Conservation (phyloP, 768 basidiomycete genomes). For the Tulasnella sp. region DNA sequence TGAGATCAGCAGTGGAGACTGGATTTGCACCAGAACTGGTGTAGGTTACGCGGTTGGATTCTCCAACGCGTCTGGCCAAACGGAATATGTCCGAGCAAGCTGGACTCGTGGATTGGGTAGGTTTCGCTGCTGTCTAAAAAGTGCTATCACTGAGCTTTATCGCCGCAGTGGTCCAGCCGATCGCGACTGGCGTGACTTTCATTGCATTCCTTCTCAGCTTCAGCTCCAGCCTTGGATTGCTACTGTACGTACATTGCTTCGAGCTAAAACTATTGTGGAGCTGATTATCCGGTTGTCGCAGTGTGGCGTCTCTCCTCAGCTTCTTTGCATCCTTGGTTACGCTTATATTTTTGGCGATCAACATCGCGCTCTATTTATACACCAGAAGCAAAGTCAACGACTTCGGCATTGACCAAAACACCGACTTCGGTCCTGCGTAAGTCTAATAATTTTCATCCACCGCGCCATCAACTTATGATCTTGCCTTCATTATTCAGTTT, state of each 20-base stretch:
- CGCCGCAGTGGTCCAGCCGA: constrained; percentile 5
- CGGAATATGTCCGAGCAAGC: not conserved
- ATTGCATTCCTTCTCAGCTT: constrained; percentile 51
- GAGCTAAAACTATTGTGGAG: not conserved
- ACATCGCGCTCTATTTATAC: constrained; percentile 57
- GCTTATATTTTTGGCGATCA: constrained; percentile 60
- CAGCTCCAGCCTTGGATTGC: constrained; percentile 39
- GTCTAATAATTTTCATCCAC: constrained; percentile 7
- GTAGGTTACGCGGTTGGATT: not conserved
- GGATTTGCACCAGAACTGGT: constrained; percentile 1
- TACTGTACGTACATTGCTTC: constrained; percentile 22
- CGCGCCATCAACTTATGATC: not conserved
- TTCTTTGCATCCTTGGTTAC: constrained; percentile 59
- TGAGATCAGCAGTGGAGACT: not conserved
- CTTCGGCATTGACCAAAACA: constrained; percentile 35
- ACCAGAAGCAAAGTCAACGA: constrained; percentile 45
- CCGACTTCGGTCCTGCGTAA: constrained; percentile 52
- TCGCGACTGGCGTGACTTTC: constrained; percentile 43
- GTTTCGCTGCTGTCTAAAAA: too few species aligned
- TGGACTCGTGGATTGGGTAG: constrained; percentile 13
- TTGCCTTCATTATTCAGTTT: constrained; percentile 28
- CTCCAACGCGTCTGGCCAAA: not conserved
- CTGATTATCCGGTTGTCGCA: not conserved
- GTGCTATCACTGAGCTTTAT: too few species aligned
- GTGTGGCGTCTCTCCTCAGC: constrained; percentile 35